Base-by-base conservation (phyloP, 1,139 yeast species). In the Yamadazyma oceani region DNA sequence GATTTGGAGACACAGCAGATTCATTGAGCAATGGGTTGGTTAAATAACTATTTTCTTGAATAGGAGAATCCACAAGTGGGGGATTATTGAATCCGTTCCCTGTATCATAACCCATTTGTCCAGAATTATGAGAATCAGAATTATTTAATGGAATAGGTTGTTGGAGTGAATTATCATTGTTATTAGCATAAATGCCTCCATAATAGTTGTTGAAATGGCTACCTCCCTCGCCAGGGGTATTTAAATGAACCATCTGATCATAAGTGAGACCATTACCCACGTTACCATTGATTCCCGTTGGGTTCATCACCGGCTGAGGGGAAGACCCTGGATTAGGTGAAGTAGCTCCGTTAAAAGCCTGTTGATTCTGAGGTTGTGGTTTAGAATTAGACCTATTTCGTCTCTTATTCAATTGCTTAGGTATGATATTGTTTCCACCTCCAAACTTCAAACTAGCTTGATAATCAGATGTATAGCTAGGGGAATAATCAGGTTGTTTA, bases 401-500 rank as follows among this genome's bases (percentile, higher is more conserved):
- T 26, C 39, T 40, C 31, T 37, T 42, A 17, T 16, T 26, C 15
- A 8, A 10, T 17, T 29, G 21, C 30, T 64, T 65, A n/a, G 63
- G 59, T 34, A 67, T 53, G 2, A 72, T 66, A 46, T 65, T 65
- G 30, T 51, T 48, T 38, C 49, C 58, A 11, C 74, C 74, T 4
- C 75, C 75, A 57, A 69, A 70, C 33, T 64, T 70, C 31, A 66
- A 51, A 29, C 72, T 63, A 2, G 74, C 75, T 42, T 62, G 67
- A 41, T 60, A 59, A 41, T 70, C 76, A 5, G 61, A 55, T 40
- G 66, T 40, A 37, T 55, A 58, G 12, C 53, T 53, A 2, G 74
- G 70, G 33, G 59, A 62, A 45, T 70, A 70, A 17, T 44, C 47
- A 5, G 52, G 48, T 36, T 64, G 45, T 24, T 51, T 52, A 15